Evolutionary conservation across 2,329 filamentous ascomycete species (phyloP).

Genomic region (Cadophora malorum): DNA sequence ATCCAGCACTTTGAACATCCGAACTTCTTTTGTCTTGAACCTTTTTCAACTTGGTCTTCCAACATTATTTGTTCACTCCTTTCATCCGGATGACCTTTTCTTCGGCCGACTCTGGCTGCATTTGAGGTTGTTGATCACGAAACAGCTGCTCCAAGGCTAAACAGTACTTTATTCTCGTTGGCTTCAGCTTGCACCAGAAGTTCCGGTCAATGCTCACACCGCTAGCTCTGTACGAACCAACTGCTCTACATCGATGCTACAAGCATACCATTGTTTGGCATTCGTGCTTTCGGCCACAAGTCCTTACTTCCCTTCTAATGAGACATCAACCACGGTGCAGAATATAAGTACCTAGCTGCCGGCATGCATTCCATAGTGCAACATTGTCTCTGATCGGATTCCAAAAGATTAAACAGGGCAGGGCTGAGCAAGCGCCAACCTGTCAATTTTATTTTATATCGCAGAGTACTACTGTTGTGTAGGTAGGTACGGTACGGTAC

Average conservation of each 20-base stretch:
- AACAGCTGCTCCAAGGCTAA: neutral
- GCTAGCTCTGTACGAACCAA: neutral
- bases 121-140: neutral
- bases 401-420: neutral
- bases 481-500: neutral
- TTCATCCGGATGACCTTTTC: neutral
- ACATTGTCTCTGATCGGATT: neutral
- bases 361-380: neutral
- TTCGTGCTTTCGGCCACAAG: neutral
- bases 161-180: neutral
- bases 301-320: neutral
- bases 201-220: neutral
- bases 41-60: slow-evolving; percentile 1
- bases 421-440: neutral
- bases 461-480: neutral
- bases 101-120: neutral
- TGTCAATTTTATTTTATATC: neutral
- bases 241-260: neutral
- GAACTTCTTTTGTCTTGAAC: neutral
- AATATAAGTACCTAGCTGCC: neutral
- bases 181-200: neutral
- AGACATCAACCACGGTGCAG: neutral
- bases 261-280: neutral
- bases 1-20: slow-evolving; percentile 15
- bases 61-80: neutral